Conservation (phyloP, 441 rosid species). For the Rhodomyrtus psidioides region DNA sequence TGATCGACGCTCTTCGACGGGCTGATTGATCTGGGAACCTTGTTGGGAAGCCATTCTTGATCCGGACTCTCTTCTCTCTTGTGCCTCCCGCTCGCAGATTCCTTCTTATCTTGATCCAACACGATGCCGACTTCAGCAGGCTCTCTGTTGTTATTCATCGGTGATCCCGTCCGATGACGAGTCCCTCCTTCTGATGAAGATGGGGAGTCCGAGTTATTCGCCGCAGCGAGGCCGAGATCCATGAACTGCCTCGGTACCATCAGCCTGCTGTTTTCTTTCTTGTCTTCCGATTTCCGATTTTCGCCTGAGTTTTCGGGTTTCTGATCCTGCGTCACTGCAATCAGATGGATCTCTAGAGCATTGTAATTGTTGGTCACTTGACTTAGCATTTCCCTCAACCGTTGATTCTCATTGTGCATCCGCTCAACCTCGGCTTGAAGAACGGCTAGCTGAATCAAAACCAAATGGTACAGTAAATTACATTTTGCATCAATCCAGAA, state of each 20-base stretch:
- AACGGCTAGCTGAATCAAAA: constrained; percentile 1
- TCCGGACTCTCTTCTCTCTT: neutral
- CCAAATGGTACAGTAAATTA: neutral
- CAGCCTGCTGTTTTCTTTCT: neutral
- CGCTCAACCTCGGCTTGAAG: constrained; percentile 4
- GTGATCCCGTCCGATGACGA: neutral
- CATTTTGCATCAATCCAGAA: neutral
- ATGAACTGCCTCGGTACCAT: constrained; percentile 7
- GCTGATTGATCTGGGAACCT: neutral
- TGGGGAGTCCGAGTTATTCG: neutral
- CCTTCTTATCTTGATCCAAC: neutral
- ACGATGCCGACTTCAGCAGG: neutral
- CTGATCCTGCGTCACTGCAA: neutral
- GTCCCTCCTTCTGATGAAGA: neutral
- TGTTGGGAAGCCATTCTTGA: constrained; percentile 5
- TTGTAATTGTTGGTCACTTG: neutral
- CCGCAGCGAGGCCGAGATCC: constrained; percentile 6
- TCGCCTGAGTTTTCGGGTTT: neutral
- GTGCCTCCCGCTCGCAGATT: neutral
- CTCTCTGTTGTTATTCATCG: neutral
- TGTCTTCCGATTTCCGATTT: neutral
- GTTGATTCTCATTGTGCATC: constrained; percentile 1
- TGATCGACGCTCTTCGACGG: constrained; percentile 2
- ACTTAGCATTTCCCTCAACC: constrained; percentile 1
- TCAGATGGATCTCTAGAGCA: constrained; percentile 1